Conservation (phyloP, 176 grass and related monocot genomes). For the Triticum urartu region DNA sequence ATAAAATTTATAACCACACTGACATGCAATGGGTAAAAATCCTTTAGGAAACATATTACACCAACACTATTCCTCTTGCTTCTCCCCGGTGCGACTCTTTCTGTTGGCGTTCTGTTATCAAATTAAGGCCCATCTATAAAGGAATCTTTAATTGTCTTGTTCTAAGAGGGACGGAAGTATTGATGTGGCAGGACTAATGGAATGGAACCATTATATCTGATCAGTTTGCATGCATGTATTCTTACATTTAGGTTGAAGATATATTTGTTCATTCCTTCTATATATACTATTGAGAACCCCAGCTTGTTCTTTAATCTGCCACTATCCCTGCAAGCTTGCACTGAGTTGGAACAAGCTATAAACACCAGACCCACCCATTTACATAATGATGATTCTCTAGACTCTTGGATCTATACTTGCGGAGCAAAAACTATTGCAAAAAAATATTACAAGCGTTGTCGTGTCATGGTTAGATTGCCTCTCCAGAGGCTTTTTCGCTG, state of each 20-base stretch:
- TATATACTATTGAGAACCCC: background rate
- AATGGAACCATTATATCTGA: background rate
- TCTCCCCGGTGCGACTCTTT: background rate
- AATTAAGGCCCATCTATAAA: background rate
- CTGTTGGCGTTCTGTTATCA: background rate
- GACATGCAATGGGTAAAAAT: background rate
- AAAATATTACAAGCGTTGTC: background rate
- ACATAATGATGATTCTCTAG: background rate
- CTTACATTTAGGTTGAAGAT: background rate
- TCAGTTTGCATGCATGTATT: background rate
- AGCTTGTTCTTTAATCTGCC: background rate
- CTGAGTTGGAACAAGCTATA: background rate
- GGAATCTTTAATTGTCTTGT: background rate
- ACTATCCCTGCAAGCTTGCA: background rate
- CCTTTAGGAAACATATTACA: background rate
- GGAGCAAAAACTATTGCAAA: background rate
- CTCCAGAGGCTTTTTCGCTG: background rate
- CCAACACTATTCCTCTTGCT: background rate
- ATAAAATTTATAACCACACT: background rate
- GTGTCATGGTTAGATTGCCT: background rate
- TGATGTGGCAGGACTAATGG: background rate
- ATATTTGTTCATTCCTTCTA: background rate
- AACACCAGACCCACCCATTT: background rate
- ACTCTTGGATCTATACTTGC: background rate
- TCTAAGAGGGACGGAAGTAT: background rate